Evolutionary conservation across 1,139 yeast species (phyloP).

Genomic region (Nadsonia starkeyi-henricii): DNA sequence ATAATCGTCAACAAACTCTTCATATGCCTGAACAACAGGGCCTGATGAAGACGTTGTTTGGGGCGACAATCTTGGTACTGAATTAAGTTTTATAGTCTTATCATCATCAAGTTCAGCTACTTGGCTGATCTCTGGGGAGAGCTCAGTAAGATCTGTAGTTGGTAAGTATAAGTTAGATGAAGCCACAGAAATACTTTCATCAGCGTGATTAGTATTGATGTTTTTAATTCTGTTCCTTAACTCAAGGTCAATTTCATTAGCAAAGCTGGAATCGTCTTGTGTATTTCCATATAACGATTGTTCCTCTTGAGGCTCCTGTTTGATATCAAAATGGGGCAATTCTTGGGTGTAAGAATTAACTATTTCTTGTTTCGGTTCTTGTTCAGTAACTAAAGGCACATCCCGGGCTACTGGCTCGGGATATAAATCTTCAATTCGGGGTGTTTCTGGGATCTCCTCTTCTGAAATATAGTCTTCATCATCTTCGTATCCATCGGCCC

Average conservation of each 20-base stretch:
- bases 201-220: neutral
- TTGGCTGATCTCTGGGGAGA: no score
- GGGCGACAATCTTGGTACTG: no score
- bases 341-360: neutral
- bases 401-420: neutral
- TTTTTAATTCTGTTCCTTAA: neutral
- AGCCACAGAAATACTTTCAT: neutral
- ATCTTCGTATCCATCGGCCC: slow-evolving; percentile 17
- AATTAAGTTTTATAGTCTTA: no score
- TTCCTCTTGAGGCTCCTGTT: no score
- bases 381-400: no score
- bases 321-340: neutral
- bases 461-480: slow-evolving; percentile 13
- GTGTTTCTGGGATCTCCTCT: slow-evolving; percentile 14
- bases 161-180: no score
- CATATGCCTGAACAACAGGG: neutral
- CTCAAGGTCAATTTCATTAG: neutral
- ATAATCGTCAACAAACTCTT: neutral
- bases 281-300: no score
- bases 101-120: no score
- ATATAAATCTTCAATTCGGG: slow-evolving; percentile 16
- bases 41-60: neutral
- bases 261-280: neutral
- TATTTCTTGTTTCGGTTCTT: neutral
- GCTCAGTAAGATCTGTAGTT: no score